These are phyloP conservation scores for Xylariaceae sp. DNA, from an alignment of 2,329 filamentous ascomycete genomes.

Conservation along the genomic window DNA sequence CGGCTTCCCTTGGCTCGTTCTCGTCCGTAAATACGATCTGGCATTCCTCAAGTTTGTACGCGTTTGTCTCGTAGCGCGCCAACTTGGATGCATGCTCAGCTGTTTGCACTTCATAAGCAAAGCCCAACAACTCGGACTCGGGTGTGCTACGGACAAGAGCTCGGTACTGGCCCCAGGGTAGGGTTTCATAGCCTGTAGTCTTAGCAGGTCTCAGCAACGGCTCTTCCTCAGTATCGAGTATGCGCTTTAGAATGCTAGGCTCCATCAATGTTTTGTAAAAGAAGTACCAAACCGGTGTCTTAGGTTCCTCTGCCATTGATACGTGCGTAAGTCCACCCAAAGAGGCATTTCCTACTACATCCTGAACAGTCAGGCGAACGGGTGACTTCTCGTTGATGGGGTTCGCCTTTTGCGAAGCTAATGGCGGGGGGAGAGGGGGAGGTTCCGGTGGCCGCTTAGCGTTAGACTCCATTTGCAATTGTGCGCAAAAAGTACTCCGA, in stretches of 20 bases:
- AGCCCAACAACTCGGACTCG: not conserved
- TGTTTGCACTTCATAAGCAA: not conserved
- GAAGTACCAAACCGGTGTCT: not conserved
- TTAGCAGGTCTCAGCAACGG: not conserved
- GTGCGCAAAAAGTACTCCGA: too few relatives aligned
- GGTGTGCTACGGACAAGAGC: not conserved
- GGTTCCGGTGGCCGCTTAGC: not conserved
- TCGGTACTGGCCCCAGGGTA: not conserved
- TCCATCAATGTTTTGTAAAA: not conserved
- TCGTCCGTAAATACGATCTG: not conserved
- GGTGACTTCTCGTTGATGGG: not conserved
- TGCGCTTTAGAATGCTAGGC: not conserved
- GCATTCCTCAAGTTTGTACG: not conserved
- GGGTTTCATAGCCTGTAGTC: not conserved
- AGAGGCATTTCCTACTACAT: not conserved
- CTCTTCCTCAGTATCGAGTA: not conserved
- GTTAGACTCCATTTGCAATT: not conserved
- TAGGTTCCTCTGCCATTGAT: not conserved
- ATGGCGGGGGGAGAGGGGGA: not conserved
- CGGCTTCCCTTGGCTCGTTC: not conserved
- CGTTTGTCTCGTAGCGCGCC: not conserved
- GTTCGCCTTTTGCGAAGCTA: not conserved
- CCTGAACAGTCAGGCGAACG: not conserved
- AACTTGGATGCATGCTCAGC: not conserved
- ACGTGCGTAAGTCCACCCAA: not conserved